phyloP scores from a whole-genome alignment of 2,329 filamentous ascomycete genomes.

The Ascochyta pisi region DNA sequence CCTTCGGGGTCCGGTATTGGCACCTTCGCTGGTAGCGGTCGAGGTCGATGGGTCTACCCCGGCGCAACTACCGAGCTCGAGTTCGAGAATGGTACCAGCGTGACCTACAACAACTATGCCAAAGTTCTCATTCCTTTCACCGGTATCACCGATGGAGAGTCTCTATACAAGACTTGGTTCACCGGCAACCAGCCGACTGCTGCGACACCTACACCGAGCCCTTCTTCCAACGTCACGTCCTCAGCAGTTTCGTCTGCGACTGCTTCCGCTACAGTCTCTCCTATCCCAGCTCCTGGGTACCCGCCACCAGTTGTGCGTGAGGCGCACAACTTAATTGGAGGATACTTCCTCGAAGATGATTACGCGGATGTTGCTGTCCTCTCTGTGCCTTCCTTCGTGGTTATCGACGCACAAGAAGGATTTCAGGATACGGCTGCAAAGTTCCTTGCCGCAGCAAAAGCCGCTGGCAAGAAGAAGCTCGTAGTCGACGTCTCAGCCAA shows the following conservation, averaged over 20 bases:
- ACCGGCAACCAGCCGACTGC: conserved; percentile 34
- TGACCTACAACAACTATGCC: conserved; percentile 53
- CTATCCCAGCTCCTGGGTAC: conserved; percentile 52
- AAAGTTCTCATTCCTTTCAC: conserved; percentile 51
- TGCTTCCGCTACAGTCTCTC: conserved; percentile 26
- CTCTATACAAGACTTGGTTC: conserved; percentile 50
- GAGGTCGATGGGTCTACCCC: conserved; percentile 52
- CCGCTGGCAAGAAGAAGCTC: conserved; percentile 64
- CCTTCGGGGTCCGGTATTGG: conserved; percentile 51
- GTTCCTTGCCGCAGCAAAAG: conserved; percentile 53
- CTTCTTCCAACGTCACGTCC: conserved; percentile 16
- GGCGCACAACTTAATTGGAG: conserved; percentile 53
- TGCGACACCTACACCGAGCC: conserved; percentile 28
- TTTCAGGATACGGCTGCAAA: conserved; percentile 53
- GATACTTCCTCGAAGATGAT: conserved; percentile 55
- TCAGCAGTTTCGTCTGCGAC: conserved; percentile 23
- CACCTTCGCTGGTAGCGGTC: conserved; percentile 54
- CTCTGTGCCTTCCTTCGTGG: conserved; percentile 53
- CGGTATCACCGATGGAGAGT: conserved; percentile 52
- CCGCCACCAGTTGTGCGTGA: conserved; percentile 54
- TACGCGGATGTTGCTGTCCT: conserved; percentile 57
- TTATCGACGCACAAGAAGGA: conserved; percentile 35
- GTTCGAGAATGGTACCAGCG: conserved; percentile 55
- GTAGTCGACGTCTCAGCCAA: conserved; percentile 67
- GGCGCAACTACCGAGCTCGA: conserved; percentile 52